Evolutionary conservation across 164 flowering plant genomes (phyloP).

Genomic region (Vitis rotundifolia): DNA sequence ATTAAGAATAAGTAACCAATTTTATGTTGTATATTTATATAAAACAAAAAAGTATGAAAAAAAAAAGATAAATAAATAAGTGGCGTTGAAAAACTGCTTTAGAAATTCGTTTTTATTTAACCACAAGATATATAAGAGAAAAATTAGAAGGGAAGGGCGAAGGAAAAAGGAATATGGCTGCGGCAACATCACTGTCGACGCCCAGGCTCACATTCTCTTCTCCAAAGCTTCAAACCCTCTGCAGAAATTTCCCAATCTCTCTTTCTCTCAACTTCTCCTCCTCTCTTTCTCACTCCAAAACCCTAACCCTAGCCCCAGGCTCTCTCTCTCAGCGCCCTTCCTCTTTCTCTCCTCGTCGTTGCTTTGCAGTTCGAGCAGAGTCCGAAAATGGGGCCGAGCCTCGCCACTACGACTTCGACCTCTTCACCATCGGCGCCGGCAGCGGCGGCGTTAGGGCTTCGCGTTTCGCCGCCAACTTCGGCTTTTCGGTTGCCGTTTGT

Average conservation of each 20-base stretch:
- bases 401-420: slow-evolving; percentile 62
- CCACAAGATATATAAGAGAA: no score
- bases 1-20: no score
- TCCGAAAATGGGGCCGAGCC: slow-evolving; percentile 49
- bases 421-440: slow-evolving; percentile 83
- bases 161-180: background rate
- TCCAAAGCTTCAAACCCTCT: slow-evolving; percentile 41
- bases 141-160: no score
- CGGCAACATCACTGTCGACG: slow-evolving; percentile 32
- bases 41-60: no score
- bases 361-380: slow-evolving; percentile 38
- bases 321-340: slow-evolving; percentile 7
- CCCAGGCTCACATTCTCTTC: slow-evolving; percentile 46
- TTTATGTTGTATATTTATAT: no score
- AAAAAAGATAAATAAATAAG: no score
- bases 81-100: no score
- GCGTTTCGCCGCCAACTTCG: slow-evolving; percentile 67
- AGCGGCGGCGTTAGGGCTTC: slow-evolving; percentile 85
- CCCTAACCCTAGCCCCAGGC: slow-evolving; percentile 21
- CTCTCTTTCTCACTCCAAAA: slow-evolving; percentile 14
- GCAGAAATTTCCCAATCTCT: slow-evolving; percentile 27
- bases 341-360: slow-evolving; percentile 18
- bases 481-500: slow-evolving; percentile 80
- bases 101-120: no score
- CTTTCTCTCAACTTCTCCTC: slow-evolving; percentile 14